phyloP scores from a whole-genome alignment of 495 filamentous ascomycete genomes.

The Podospora sp. region DNA sequence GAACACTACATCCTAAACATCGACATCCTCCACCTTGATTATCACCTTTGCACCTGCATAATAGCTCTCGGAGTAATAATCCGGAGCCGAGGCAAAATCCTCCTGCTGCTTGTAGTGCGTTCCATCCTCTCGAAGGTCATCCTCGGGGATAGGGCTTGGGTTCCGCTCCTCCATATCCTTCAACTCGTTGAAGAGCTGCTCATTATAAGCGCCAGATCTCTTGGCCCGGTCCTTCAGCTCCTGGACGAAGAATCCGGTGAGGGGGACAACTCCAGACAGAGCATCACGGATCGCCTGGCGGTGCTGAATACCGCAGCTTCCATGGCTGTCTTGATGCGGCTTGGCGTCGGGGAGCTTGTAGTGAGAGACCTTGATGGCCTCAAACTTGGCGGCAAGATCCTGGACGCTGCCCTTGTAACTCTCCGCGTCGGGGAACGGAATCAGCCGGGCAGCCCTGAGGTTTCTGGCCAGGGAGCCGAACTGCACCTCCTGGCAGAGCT shows the following conservation, averaged over 20 bases:
- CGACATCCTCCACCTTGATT: constrained; percentile 17
- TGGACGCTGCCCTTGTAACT: constrained; percentile 24
- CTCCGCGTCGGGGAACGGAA: constrained; percentile 16
- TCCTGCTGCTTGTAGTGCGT: constrained; percentile 19
- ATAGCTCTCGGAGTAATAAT: constrained; percentile 2
- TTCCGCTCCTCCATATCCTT: constrained; percentile 11
- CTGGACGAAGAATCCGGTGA: not conserved
- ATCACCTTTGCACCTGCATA: no score
- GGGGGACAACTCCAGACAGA: not conserved
- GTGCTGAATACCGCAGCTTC: constrained; percentile 26
- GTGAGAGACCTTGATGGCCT: constrained; percentile 18
- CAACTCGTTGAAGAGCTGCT: constrained; percentile 13
- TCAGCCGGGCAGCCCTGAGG: constrained; percentile 11
- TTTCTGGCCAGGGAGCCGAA: constrained; percentile 27
- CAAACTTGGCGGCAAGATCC: constrained; percentile 14
- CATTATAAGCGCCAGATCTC: constrained; percentile 18
- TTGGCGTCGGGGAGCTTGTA: constrained; percentile 23
- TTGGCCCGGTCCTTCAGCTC: constrained; percentile 20
- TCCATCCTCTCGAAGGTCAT: not conserved
- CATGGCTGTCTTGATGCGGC: constrained; percentile 24
- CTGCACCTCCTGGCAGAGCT: constrained; percentile 25
- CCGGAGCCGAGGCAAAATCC: not conserved
- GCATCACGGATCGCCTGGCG: constrained; percentile 11
- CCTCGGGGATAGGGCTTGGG: constrained; percentile 9
- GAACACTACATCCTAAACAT: not conserved